Conservation (phyloP, 139 green algal genomes). For the Dunaliella sp. region DNA sequence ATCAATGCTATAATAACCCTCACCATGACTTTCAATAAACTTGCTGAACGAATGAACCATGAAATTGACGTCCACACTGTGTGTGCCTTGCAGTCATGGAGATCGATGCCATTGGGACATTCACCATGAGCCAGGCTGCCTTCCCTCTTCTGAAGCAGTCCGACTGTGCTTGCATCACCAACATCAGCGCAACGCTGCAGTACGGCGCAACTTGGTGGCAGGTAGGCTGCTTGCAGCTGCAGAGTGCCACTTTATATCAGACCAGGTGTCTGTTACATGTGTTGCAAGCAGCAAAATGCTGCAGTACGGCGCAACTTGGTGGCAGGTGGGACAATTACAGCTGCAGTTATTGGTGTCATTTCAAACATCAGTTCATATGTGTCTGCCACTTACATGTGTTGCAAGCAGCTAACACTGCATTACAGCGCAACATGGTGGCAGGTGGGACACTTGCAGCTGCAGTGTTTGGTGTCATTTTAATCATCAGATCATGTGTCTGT, state of each 20-base stretch:
- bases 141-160: slow-evolving; percentile 13
- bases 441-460: slow-evolving; percentile 18
- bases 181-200: slow-evolving; percentile 95
- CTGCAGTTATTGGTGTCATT: too few species aligned
- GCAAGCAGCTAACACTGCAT: slow-evolving; percentile 74
- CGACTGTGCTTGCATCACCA: slow-evolving; percentile 66
- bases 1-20: slow-evolving; percentile 95
- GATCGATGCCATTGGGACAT: slow-evolving; percentile 92
- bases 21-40: too few species aligned
- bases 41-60: too few species aligned
- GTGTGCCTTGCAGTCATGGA: slow-evolving; percentile 87
- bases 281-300: slow-evolving; percentile 75
- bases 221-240: slow-evolving; percentile 19
- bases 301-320: slow-evolving; percentile 95
- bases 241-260: too few species aligned
- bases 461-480: too few species aligned
- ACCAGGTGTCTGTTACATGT: not conserved
- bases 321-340: slow-evolving; percentile 72
- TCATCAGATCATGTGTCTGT: not conserved
- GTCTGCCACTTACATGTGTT: too few species aligned
- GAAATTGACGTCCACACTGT: too few species aligned
- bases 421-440: slow-evolving; percentile 95
- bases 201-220: slow-evolving; percentile 95
- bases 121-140: slow-evolving; percentile 82
- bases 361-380: too few species aligned